Evolutionary conservation across 768 basidiomycete genomes (phyloP).

Genomic region (Leccinum barrowsii): DNA sequence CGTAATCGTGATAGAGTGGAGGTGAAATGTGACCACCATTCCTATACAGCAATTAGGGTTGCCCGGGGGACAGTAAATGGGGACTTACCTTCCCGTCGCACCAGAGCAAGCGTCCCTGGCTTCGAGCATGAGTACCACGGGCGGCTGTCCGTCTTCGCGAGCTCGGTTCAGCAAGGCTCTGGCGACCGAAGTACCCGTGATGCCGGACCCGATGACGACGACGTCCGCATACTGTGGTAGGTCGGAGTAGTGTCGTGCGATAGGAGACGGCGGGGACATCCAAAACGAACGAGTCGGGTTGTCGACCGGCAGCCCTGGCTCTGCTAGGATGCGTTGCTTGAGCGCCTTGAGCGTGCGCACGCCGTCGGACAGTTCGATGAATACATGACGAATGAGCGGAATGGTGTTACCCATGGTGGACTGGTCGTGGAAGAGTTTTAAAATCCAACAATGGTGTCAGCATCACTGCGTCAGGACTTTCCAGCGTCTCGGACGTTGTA

Average conservation of each 20-base stretch:
- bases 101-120: conserved; percentile 76
- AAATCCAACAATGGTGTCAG: neutral
- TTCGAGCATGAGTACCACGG: conserved; percentile 71
- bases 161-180: conserved; percentile 46
- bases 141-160: conserved; percentile 19
- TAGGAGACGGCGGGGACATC: conserved; percentile 50
- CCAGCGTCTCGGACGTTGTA: too few relatives aligned
- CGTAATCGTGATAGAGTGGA: conserved; percentile 56
- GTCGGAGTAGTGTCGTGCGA: conserved; percentile 37
- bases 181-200: conserved; percentile 63
- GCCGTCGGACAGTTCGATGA: conserved; percentile 20
- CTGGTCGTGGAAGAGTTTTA: neutral
- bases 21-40: conserved; percentile 73
- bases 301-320: conserved; percentile 58
- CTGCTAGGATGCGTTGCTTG: conserved; percentile 31
- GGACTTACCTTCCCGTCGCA: conserved; percentile 65
- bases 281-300: conserved; percentile 61
- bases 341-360: conserved; percentile 25
- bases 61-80: neutral
- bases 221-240: conserved; percentile 51
- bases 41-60: conserved; percentile 29
- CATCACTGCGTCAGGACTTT: too few relatives aligned
- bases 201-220: conserved; percentile 74
- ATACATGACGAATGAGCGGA: conserved; percentile 16
- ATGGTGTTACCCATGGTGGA: conserved; percentile 27